Conservation (phyloP, 106 monocot species). For the Phalaenopsis equestris region DNA sequence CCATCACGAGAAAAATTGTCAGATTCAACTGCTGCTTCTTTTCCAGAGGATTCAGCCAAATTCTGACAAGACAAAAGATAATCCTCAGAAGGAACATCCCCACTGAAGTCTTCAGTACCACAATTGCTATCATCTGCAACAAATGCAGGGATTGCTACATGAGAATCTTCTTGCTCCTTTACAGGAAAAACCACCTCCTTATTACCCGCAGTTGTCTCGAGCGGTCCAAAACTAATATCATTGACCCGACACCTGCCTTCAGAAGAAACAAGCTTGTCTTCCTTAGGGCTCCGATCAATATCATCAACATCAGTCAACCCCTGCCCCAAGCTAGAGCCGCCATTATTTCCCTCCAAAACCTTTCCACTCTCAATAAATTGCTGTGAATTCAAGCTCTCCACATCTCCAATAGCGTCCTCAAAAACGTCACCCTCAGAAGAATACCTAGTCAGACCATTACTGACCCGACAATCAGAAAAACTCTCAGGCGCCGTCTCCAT, state of each 20-base stretch:
- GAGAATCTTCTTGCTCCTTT: neutral
- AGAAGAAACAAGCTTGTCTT: neutral
- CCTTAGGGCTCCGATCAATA: neutral
- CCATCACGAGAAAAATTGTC: neutral
- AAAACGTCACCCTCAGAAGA: slow-evolving; percentile 20
- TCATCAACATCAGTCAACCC: neutral
- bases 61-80: neutral
- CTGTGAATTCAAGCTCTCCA: neutral
- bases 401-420: slow-evolving; percentile 24
- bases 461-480: neutral
- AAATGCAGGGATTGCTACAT: neutral
- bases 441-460: neutral
- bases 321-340: neutral
- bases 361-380: slow-evolving; percentile 3
- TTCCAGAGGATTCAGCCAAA: neutral
- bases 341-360: slow-evolving; percentile 5
- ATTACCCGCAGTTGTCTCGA: neutral
- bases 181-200: neutral
- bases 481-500: neutral
- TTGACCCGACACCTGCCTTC: neutral
- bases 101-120: neutral
- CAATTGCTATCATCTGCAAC: neutral
- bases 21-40: neutral
- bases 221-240: neutral
- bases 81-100: neutral